phyloP scores from a whole-genome alignment of 164 flowering plant species.

The Dillenia suffruticosa region DNA sequence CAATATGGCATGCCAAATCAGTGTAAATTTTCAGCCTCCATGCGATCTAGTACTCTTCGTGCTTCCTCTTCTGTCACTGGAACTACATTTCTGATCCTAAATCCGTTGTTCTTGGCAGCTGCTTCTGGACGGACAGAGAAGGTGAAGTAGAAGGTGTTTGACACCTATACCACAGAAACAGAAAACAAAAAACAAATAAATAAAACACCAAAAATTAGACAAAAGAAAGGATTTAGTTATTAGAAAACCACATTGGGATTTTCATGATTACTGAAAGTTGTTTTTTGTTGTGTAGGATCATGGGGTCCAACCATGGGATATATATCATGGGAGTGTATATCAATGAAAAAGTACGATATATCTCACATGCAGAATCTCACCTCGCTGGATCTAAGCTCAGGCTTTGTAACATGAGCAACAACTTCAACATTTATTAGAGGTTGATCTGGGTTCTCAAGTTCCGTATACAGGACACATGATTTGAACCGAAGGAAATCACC shows the following conservation, averaged over 20 bases:
- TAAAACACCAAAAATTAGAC: too few species aligned
- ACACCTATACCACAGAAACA: conserved; percentile 34
- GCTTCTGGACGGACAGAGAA: conserved; percentile 68
- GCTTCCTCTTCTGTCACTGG: conserved; percentile 96
- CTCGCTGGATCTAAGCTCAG: conserved; percentile 83
- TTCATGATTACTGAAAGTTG: too few species aligned
- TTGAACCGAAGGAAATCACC: conserved; percentile 84
- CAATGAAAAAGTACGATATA: too few species aligned
- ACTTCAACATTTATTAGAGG: conserved; percentile 86
- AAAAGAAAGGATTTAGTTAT: too few species aligned
- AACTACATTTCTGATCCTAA: conserved; percentile 68
- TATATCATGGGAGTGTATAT: too few species aligned
- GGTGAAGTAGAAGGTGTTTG: conserved; percentile 88
- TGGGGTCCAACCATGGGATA: too few species aligned
- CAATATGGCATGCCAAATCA: too few species aligned
- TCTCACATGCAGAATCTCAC: conserved; percentile 23
- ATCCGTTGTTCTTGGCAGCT: conserved; percentile 31
- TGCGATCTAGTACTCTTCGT: conserved; percentile 69
- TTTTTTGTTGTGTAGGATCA: too few species aligned
- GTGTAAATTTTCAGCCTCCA: conserved; percentile 54
- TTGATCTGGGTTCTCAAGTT: conserved; percentile 49
- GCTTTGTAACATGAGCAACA: conserved; percentile 84
- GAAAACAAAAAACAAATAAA: too few species aligned
- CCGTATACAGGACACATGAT: conserved; percentile 77
- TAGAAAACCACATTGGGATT: too few species aligned